These are phyloP conservation scores for Phytophthora idaei DNA, from an alignment of 352 stramenopile species.

Conservation along the genomic window DNA sequence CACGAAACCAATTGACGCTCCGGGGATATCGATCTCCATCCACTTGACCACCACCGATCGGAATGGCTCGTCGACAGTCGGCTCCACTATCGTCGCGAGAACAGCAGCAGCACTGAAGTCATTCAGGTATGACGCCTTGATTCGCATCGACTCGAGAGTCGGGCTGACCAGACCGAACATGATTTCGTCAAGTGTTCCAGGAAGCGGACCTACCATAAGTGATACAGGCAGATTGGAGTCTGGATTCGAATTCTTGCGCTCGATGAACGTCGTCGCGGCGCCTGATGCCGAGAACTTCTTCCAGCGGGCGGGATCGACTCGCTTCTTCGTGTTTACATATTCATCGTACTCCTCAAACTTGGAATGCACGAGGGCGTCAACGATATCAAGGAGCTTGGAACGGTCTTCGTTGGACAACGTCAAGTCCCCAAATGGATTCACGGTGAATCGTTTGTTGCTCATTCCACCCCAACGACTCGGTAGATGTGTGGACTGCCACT, in stretches of 20 bases:
- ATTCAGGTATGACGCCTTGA: conserved; percentile 23
- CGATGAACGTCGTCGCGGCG: conserved; percentile 8
- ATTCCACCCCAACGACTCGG: not conserved
- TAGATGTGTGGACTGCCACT: not conserved
- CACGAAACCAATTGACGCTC: conserved; percentile 14
- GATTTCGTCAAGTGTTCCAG: conserved; percentile 36
- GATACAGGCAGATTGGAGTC: conserved; percentile 21
- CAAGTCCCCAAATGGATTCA: conserved; percentile 2
- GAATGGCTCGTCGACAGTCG: conserved; percentile 43
- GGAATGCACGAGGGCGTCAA: conserved; percentile 6
- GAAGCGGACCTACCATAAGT: conserved; percentile 27
- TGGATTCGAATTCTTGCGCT: conserved; percentile 20
- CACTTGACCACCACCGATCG: conserved; percentile 24
- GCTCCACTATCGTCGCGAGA: conserved; percentile 41
- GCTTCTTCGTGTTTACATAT: conserved; percentile 13
- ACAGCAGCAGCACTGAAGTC: conserved; percentile 41
- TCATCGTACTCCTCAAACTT: conserved; percentile 19
- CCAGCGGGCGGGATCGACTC: conserved; percentile 12
- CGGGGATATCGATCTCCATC: conserved; percentile 24
- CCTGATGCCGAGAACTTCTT: conserved; percentile 18
- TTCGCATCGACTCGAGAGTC: conserved; percentile 29
- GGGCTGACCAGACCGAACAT: conserved; percentile 40
- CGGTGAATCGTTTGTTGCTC: conserved; percentile 4
- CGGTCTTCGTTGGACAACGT: conserved; percentile 5
- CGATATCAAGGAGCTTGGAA: conserved; percentile 19